Evolutionary conservation across 441 rosid genomes (phyloP).

Genomic region (Aquilaria agallochum): DNA sequence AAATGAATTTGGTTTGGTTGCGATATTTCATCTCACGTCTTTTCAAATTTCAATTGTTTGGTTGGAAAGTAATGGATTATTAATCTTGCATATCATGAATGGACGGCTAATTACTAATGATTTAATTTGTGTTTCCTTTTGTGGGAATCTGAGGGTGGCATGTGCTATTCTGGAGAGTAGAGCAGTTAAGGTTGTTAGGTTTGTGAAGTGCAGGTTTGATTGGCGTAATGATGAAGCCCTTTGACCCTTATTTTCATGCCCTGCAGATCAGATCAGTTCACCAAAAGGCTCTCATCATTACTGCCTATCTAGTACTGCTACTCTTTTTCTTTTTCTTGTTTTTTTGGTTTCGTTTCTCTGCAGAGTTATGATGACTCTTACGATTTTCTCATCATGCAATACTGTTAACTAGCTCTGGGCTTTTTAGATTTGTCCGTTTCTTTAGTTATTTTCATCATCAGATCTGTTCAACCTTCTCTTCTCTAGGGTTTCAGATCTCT

Average conservation of each 20-base stretch:
- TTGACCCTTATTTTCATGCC: conserved; percentile 35
- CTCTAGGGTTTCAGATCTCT: conserved; percentile 34
- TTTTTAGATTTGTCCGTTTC: conserved; percentile 50
- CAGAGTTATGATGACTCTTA: conserved; percentile 31
- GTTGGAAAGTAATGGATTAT: too few species aligned
- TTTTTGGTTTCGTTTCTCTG: neutral
- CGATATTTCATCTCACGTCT: neutral
- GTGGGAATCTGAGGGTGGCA: neutral
- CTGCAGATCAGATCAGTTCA: neutral
- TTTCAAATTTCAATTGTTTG: neutral
- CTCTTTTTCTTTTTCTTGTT: conserved; percentile 20
- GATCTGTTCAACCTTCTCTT: conserved; percentile 33
- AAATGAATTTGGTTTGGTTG: conserved; percentile 28
- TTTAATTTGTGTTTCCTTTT: neutral
- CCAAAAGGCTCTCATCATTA: conserved; percentile 56
- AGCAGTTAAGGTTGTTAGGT: conserved; percentile 18
- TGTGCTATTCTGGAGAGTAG: conserved; percentile 1
- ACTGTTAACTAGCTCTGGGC: conserved; percentile 15
- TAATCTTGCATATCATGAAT: too few species aligned
- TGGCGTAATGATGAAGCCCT: conserved; percentile 68
- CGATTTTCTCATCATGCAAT: conserved; percentile 29
- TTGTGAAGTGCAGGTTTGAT: conserved; percentile 30
- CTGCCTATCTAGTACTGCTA: conserved; percentile 22
- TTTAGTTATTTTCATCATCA: conserved; percentile 22
- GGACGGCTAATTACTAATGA: too few species aligned